Conservation (phyloP, 345 rosid species). For the Rubroshorea leprosula region DNA sequence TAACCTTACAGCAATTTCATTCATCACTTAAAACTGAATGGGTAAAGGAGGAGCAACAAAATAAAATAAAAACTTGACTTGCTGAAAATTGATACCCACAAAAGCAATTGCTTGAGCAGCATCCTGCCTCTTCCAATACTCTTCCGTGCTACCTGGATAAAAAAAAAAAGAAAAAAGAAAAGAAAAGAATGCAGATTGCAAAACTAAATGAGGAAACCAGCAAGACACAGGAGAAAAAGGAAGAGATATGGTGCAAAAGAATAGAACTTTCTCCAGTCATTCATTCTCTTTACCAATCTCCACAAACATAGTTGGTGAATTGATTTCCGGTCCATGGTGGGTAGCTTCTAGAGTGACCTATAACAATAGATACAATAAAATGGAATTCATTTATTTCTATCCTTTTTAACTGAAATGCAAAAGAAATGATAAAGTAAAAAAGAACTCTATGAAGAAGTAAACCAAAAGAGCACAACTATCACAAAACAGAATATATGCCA, state of each 20-base stretch:
- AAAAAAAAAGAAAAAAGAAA: not conserved
- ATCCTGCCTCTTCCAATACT: slow-evolving; percentile 36
- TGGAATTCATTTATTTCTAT: no score
- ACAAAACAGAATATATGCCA: not conserved
- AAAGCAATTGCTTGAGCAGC: slow-evolving; percentile 38
- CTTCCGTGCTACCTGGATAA: slow-evolving; percentile 31
- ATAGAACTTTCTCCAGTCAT: no score
- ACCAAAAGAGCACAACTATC: not conserved
- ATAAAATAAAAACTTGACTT: not conserved
- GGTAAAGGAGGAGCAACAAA: not conserved
- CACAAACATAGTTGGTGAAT: slow-evolving; percentile 36
- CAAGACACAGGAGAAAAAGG: not conserved
- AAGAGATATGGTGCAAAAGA: not conserved
- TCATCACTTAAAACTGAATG: not conserved
- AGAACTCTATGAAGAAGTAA: not conserved
- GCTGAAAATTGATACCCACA: slow-evolving; percentile 7
- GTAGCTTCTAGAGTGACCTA: slow-evolving; percentile 42
- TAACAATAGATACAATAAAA: not conserved
- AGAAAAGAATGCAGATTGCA: not conserved
- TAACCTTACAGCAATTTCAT: not conserved
- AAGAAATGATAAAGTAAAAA: no score
- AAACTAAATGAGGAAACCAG: not conserved
- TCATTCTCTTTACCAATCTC: slow-evolving; percentile 37
- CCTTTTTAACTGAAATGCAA: no score
- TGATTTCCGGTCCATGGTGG: slow-evolving; percentile 41